A percentile compares a stretch with the other conserved stretches of the same genome.
phyloP scores from a whole-genome alignment of 805 yeast species.

The Saccharomycopsis vini region DNA sequence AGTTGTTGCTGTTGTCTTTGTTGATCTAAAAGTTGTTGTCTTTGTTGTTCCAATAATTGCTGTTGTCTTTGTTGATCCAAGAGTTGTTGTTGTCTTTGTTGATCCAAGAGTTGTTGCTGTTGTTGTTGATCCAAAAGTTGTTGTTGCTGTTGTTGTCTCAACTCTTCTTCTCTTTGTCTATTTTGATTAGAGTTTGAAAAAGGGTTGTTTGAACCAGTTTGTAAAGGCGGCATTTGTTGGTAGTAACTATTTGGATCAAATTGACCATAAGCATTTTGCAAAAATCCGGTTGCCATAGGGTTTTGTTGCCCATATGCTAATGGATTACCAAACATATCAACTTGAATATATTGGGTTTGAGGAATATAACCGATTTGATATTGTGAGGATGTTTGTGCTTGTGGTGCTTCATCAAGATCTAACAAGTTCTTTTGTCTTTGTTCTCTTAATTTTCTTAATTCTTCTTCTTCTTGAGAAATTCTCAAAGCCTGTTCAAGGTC shows the following conservation, averaged over 20 bases:
- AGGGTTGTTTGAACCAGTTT: slow-evolving; percentile 73
- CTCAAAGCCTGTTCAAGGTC: slow-evolving; percentile 62
- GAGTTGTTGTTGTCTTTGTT: slow-evolving; percentile 8
- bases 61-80: slow-evolving; percentile 21
- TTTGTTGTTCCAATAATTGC: slow-evolving; percentile 19
- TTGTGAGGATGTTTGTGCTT: slow-evolving; percentile 21
- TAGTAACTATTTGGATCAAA: slow-evolving; percentile 20
- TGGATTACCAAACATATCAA: slow-evolving; percentile 63
- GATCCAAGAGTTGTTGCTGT: slow-evolving; percentile 11
- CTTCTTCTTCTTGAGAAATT: slow-evolving; percentile 70
- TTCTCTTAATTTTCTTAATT: slow-evolving; percentile 42
- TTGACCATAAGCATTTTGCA: slow-evolving; percentile 35
- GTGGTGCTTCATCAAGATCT: slow-evolving; percentile 42
- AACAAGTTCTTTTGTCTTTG: slow-evolving; percentile 39
- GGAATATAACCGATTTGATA: slow-evolving; percentile 21
- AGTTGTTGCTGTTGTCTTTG: slow-evolving; percentile 21
- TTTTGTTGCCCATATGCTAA: slow-evolving; percentile 28
- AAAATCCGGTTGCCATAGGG: slow-evolving; percentile 46
- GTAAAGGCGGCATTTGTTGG: slow-evolving; percentile 39
- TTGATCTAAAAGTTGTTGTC: slow-evolving; percentile 17
- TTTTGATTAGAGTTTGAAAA: slow-evolving; percentile 41
- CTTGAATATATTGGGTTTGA: slow-evolving; percentile 31
- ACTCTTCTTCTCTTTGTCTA: slow-evolving; percentile 7
- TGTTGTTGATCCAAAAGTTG: slow-evolving; percentile 16
- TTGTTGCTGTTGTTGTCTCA: slow-evolving; percentile 19